These are phyloP conservation scores for Globisporangium irregulare DNA, from an alignment of 352 stramenopile species.

Conservation along the genomic window DNA sequence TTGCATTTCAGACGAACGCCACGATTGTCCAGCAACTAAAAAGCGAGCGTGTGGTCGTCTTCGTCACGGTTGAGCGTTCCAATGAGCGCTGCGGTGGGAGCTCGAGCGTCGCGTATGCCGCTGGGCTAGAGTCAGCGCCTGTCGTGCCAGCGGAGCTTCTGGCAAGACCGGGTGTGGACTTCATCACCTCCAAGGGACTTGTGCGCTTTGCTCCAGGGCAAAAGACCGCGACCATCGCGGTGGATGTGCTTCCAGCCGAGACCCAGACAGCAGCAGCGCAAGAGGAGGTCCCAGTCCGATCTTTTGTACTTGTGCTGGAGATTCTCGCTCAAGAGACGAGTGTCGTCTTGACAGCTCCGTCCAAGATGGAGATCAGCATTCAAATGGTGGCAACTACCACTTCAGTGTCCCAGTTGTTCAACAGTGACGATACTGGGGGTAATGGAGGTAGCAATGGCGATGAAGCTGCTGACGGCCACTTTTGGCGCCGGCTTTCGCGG, in stretches of 20 bases:
- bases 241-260: constrained; percentile 26
- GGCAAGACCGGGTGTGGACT: constrained; percentile 21
- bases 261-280: neutral
- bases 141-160: neutral
- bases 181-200: constrained; percentile 20
- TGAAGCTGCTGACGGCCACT: constrained; percentile 16
- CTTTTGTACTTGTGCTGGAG: constrained; percentile 15
- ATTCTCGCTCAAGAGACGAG: neutral
- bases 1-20: constrained; percentile 14
- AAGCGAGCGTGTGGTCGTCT: constrained; percentile 5
- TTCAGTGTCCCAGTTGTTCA: neutral
- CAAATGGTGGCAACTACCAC: neutral
- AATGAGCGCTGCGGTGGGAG: constrained; percentile 16
- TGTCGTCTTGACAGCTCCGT: neutral
- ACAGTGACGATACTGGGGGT: neutral
- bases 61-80: neutral
- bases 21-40: constrained; percentile 10
- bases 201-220: constrained; percentile 25
- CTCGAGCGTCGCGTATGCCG: constrained; percentile 7
- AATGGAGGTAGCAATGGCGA: neutral
- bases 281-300: neutral
- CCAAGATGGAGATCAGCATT: constrained; percentile 13
- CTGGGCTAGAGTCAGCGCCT: constrained; percentile 8
- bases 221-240: constrained; percentile 20
- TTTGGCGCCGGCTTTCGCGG: constrained; percentile 30